Percentiles rank a stretch among this genome's conserved stretches.
Conservation (phyloP, 257 asterid genomes). For the Echites panduratus region DNA sequence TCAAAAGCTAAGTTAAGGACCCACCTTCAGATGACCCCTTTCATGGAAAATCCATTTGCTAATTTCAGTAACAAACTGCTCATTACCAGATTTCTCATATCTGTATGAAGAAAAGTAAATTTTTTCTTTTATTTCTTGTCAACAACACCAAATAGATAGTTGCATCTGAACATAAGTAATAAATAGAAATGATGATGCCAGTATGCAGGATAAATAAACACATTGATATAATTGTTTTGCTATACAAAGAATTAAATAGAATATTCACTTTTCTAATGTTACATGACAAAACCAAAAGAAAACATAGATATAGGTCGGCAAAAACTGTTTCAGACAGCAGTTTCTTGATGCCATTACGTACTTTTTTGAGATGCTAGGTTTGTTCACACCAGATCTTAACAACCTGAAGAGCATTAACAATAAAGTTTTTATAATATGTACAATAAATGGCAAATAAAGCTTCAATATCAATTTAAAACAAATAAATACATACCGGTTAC, state of each 20-base stretch:
- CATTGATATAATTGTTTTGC: not conserved
- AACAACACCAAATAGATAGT: not conserved
- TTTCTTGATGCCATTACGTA: constrained; percentile 6
- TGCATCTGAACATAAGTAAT: not conserved
- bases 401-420: constrained; percentile 22
- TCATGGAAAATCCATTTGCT: constrained; percentile 91
- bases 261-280: not conserved
- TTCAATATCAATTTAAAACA: constrained; percentile 4
- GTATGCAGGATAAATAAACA: not conserved
- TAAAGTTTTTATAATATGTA: not conserved
- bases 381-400: constrained; percentile 35
- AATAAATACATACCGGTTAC: constrained; percentile 22
- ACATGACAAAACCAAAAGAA: not conserved
- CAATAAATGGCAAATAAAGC: not conserved
- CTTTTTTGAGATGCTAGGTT: constrained; percentile 28
- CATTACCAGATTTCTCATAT: constrained; percentile 67
- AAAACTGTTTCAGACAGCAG: not conserved
- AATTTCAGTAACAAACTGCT: constrained; percentile 61
- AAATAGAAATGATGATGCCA: not conserved
- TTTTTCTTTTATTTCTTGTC: not conserved
- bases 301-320: not conserved
- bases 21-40: constrained; percentile 89
- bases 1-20: not conserved
- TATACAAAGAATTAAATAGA: not conserved
- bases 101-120: constrained; percentile 28